Evolutionary conservation across 495 filamentous ascomycete genomes (phyloP), one percentile per base, ranked within the genome.

Genomic region (Penicillium daleae): DNA sequence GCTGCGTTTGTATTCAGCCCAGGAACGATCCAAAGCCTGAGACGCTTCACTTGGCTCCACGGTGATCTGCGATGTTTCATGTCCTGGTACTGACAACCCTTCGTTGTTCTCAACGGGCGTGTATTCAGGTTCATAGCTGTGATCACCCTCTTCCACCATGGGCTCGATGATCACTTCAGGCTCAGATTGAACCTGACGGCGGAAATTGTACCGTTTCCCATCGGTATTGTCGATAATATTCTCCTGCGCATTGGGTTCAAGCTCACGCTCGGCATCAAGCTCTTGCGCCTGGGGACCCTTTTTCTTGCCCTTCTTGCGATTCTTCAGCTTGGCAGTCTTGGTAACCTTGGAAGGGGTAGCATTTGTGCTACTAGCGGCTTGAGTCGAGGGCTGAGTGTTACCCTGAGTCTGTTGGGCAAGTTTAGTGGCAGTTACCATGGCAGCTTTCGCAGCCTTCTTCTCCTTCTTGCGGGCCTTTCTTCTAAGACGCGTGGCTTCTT

Each of bases 381-480:
- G 24, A 50, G 46, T 27, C 12, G 24, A 7, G 19, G 42, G 19
- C 19, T 46, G 46, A 29, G 24, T 0, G 5, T 29, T 9, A 17
- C 4, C 9, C 51, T 35, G 27, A 2, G 2, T 22, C 29, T 21
- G 17, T n/a, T 54, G 26, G 29, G 19, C 33, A 15, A 22, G 3
- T 10, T 37, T 10, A 15, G 10, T 27, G 19, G 40, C 32, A 27
- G 40, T 24, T 13, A 26, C 32, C 1, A 42, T 21, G 10, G 58
- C 59, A 24, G 57, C 55, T 54, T 53, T 17, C 8, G 31, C 49
- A 13, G 54, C 42, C 59, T 69, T 71, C 55, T 56, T 66, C 56
- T 71, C 66, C 51, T 57, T 60, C 56, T 71, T 71, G 51, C 65
- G 65, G 0, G 54, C 29, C 31, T 67, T 72, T 35, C 56, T 63